phyloP scores from a whole-genome alignment of 768 basidiomycete genomes.

The Serendipita sp. region DNA sequence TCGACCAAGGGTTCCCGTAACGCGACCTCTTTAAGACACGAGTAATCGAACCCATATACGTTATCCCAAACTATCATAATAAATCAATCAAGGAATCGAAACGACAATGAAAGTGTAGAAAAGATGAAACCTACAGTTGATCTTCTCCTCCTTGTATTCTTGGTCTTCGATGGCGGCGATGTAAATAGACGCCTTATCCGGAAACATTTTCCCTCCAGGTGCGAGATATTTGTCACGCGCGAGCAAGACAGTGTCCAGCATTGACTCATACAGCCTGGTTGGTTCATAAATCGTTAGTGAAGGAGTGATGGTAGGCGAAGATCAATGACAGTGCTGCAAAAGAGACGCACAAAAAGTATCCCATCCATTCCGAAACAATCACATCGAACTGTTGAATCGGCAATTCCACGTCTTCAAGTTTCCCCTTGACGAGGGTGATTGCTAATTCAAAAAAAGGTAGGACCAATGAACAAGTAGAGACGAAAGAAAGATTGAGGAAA shows the following conservation, averaged over 20 bases:
- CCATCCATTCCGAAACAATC: slow-evolving; percentile 99
- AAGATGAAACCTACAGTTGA: slow-evolving; percentile 61
- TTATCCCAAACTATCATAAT: slow-evolving; percentile 84
- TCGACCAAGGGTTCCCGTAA: slow-evolving; percentile 92
- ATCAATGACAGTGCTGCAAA: neutral
- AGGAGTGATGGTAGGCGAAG: neutral
- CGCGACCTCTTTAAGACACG: slow-evolving; percentile 98
- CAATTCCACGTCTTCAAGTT: slow-evolving; percentile 82
- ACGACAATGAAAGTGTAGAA: slow-evolving; percentile 2
- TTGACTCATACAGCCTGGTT: slow-evolving; percentile 72
- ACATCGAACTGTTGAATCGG: slow-evolving; percentile 91
- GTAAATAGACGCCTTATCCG: slow-evolving; percentile 83
- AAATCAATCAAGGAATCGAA: neutral
- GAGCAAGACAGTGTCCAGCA: slow-evolving; percentile 95
- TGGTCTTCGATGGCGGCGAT: slow-evolving; percentile 97
- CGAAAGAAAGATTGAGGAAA: neutral
- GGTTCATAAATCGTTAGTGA: too few species aligned
- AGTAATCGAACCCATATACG: slow-evolving; percentile 98
- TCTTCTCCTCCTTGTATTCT: slow-evolving; percentile 99
- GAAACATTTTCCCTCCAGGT: slow-evolving; percentile 82
- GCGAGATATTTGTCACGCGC: slow-evolving; percentile 96
- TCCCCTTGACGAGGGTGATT: slow-evolving; percentile 93
- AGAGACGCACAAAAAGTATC: slow-evolving; percentile 62
- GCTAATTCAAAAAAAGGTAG: slow-evolving; percentile 27
- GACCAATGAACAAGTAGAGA: slow-evolving; percentile 7